A percentile compares a stretch with the other conserved stretches of the same genome.
phyloP scores from a whole-genome alignment of 2,329 filamentous ascomycete species.

The Hymenotorrendiella dingleyae region DNA sequence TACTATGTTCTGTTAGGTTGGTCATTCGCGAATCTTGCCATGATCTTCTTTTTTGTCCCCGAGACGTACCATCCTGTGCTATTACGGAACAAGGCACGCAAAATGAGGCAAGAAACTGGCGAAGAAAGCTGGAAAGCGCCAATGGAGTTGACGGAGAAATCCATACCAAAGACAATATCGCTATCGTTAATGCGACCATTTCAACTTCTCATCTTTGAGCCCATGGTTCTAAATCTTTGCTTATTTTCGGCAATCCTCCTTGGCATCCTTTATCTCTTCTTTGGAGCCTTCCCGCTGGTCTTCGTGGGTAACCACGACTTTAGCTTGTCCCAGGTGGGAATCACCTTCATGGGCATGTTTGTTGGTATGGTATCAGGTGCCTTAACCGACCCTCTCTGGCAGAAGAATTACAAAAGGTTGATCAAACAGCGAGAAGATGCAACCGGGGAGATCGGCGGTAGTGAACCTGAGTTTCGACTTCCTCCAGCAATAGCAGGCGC shows the following conservation, averaged over 20 bases:
- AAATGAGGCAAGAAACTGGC: slow-evolving; percentile 67
- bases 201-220: slow-evolving; percentile 72
- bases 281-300: slow-evolving; percentile 79
- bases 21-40: slow-evolving; percentile 56
- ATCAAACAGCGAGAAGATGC: slow-evolving; percentile 35
- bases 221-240: slow-evolving; percentile 80
- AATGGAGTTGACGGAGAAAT: slow-evolving; percentile 66
- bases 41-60: slow-evolving; percentile 68
- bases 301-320: slow-evolving; percentile 72
- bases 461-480: slow-evolving; percentile 82
- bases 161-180: slow-evolving; percentile 56
- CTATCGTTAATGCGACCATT: slow-evolving; percentile 57
- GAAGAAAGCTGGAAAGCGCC: slow-evolving; percentile 71
- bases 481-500: slow-evolving; percentile 71
- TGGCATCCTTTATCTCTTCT: slow-evolving; percentile 85
- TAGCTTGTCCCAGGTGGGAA: slow-evolving; percentile 71
- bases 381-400: slow-evolving; percentile 61
- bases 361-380: slow-evolving; percentile 62
- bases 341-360: slow-evolving; percentile 69
- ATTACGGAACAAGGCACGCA: slow-evolving; percentile 64
- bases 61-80: slow-evolving; percentile 82
- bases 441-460: slow-evolving; percentile 40
- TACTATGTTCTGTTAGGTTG: slow-evolving; percentile 84
- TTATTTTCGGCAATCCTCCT: slow-evolving; percentile 79
- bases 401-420: slow-evolving; percentile 51